Conservation (phyloP, 2,329 filamentous ascomycete genomes). For the Diaporthe amygdali region DNA sequence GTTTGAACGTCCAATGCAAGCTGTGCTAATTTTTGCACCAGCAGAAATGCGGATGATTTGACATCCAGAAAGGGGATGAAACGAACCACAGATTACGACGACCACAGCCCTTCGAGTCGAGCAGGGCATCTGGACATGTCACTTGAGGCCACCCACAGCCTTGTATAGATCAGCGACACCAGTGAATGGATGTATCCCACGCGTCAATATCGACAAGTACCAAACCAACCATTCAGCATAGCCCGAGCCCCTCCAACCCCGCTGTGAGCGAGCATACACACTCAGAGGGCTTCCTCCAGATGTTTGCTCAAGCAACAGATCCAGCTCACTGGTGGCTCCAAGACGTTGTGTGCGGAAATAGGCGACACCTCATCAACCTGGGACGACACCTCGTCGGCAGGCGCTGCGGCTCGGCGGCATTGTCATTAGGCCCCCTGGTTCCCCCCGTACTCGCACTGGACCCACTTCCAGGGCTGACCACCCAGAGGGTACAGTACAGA, state of each 20-base stretch:
- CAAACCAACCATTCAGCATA: too few species aligned
- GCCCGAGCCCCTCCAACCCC: too few species aligned
- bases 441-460: neutral
- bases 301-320: neutral
- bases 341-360: neutral
- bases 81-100: constrained; percentile 11
- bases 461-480: constrained; percentile 16
- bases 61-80: constrained; percentile 19
- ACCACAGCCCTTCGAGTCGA: neutral
- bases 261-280: too few species aligned
- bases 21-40: constrained; percentile 14
- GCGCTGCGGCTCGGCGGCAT: constrained; percentile 5
- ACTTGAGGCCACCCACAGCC: neutral
- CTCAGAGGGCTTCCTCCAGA: too few species aligned
- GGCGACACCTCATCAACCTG: neutral
- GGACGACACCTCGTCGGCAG: neutral
- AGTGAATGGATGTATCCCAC: neutral
- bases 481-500: neutral
- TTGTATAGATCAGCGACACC: neutral
- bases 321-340: neutral
- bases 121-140: neutral
- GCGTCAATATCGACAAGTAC: neutral
- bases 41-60: neutral
- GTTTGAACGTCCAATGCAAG: neutral
- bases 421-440: neutral